Percentiles rank a stretch among this genome's conserved stretches.
Conservation (phyloP, 2,329 filamentous ascomycete genomes). For the Penicillium expansum region DNA sequence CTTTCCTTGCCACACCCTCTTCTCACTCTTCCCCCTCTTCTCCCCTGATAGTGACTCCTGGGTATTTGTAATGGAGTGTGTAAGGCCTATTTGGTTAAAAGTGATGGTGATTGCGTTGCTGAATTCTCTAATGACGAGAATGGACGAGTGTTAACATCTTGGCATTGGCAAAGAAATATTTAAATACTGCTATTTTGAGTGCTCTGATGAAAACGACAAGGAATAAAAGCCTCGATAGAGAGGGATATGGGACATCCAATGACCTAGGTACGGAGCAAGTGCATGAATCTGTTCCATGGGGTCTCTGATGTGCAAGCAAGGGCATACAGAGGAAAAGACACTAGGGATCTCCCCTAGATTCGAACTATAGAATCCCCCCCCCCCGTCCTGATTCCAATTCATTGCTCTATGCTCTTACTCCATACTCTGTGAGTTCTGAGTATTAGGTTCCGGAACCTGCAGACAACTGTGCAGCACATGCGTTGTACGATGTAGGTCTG, state of each 20-base stretch:
- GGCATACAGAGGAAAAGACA: neutral
- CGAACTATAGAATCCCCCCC: neutral
- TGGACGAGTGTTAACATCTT: neutral
- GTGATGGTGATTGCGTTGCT: too few relatives aligned
- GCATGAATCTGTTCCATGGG: slow-evolving; percentile 8
- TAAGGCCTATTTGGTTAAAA: neutral
- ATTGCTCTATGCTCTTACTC: neutral
- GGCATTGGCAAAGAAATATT: too few relatives aligned
- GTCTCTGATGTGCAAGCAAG: slow-evolving; percentile 10
- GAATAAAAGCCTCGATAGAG: too few relatives aligned
- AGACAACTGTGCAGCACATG: neutral
- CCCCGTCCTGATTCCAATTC: neutral
- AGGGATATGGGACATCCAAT: neutral
- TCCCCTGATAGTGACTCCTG: neutral
- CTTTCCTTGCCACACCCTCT: neutral
- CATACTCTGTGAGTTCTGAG: neutral
- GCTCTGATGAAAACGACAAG: neutral
- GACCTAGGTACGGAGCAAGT: neutral
- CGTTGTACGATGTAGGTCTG: neutral
- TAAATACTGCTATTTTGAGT: neutral
- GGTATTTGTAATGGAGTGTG: neutral
- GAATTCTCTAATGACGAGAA: neutral
- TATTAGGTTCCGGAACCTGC: slow-evolving; percentile 1
- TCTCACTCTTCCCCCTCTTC: neutral
- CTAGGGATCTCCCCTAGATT: slow-evolving; percentile 10